Conservation (phyloP, 2,329 filamentous ascomycete genomes). For the Davidsoniella neocaledoniae region DNA sequence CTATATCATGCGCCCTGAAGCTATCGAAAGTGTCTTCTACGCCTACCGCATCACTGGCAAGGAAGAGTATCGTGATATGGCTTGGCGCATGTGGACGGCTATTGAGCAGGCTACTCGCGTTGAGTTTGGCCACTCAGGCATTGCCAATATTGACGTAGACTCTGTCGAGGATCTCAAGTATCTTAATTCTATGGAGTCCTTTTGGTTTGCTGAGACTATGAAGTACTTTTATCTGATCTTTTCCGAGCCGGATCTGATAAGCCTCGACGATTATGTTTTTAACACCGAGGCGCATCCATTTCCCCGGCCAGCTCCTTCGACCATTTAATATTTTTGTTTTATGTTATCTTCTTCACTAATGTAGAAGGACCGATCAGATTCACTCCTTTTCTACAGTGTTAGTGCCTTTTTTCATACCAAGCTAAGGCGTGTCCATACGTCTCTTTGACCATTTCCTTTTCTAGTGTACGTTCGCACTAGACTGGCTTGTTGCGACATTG, state of each 20-base stretch:
- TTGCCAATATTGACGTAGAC: slow-evolving; percentile 22
- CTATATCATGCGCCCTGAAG: slow-evolving; percentile 34
- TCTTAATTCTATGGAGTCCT: slow-evolving; percentile 52
- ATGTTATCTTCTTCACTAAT: too few relatives aligned
- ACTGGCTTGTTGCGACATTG: too few relatives aligned
- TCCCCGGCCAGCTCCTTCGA: slow-evolving; percentile 14
- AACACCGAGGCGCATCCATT: slow-evolving; percentile 37
- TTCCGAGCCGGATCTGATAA: slow-evolving; percentile 43
- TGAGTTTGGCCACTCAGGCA: slow-evolving; percentile 29
- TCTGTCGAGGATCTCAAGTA: slow-evolving; percentile 20
- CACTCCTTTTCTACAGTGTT: too few relatives aligned
- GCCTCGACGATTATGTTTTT: slow-evolving; percentile 50
- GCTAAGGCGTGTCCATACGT: too few relatives aligned
- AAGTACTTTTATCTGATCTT: slow-evolving; percentile 65
- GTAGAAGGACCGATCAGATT: too few relatives aligned
- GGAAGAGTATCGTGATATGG: slow-evolving; percentile 29
- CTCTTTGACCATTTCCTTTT: too few relatives aligned
- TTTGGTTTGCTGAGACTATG: slow-evolving; percentile 57
- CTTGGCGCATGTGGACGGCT: slow-evolving; percentile 35
- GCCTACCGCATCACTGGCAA: slow-evolving; percentile 36
- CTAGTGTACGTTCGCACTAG: too few relatives aligned
- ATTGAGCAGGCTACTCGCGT: slow-evolving; percentile 30
- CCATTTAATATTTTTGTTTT: too few relatives aligned
- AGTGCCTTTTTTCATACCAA: too few relatives aligned
- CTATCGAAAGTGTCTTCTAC: slow-evolving; percentile 36